Percentiles rank a stretch among this genome's conserved stretches.
These are phyloP conservation scores for Passalora sequoiae DNA, from an alignment of 2,329 filamentous ascomycete species.

Conservation along the genomic window DNA sequence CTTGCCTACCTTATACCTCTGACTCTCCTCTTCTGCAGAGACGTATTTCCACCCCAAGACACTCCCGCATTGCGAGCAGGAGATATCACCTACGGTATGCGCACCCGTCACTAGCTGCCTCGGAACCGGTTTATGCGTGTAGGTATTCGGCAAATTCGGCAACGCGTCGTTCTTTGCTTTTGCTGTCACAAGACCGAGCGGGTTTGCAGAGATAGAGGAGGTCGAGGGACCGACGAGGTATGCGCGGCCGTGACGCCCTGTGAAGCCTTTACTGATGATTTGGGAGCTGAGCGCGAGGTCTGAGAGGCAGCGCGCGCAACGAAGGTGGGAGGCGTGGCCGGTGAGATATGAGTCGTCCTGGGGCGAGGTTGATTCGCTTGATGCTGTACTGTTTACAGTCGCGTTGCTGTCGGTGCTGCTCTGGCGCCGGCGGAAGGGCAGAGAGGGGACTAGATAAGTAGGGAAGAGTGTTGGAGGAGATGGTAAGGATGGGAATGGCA, in stretches of 20 bases:
- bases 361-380: constrained; percentile 21
- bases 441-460: constrained; percentile 47
- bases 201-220: constrained; percentile 28
- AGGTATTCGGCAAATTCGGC: constrained; percentile 53
- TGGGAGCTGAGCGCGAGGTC: constrained; percentile 56
- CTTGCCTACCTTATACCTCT: constrained; percentile 63
- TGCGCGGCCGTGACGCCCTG: constrained; percentile 58
- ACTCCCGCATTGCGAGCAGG: constrained; percentile 51
- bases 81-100: constrained; percentile 58
- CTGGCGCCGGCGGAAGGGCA: constrained; percentile 45
- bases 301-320: constrained; percentile 55
- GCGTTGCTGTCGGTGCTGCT: constrained; percentile 36
- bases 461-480: constrained; percentile 43
- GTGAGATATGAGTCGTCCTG: constrained; percentile 38
- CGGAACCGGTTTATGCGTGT: constrained; percentile 52
- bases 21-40: constrained; percentile 55
- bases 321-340: constrained; percentile 51
- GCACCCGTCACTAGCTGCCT: constrained; percentile 58
- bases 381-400: constrained; percentile 32
- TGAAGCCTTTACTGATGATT: constrained; percentile 62
- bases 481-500: constrained; percentile 28
- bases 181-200: constrained; percentile 16
- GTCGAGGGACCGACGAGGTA: constrained; percentile 54
- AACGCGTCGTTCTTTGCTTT: constrained; percentile 27
- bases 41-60: constrained; percentile 63